Evolutionary conservation across 331 rosid species (phyloP), one percentile per base, ranked within the genome.

Genomic region (Dryas integrifolia): DNA sequence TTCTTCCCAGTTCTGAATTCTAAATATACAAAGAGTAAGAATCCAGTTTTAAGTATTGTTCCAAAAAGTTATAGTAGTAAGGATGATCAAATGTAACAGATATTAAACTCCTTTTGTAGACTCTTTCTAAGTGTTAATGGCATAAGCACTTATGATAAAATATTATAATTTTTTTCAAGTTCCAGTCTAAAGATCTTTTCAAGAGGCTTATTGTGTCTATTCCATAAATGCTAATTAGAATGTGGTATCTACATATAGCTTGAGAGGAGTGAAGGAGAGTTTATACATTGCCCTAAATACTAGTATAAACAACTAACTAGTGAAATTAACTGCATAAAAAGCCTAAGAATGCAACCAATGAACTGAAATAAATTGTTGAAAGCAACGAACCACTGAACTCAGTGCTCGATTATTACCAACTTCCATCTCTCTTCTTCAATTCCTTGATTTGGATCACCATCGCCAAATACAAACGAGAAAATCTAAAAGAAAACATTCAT

Each of bases 371-470:
- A 67, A 67, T 50, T 80, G 51, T 72, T 78, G 67, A 87, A 80
- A 80, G 91, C 93, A 89, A 94, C 92, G 81, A 91, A 89, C 96
- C 91, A 89, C 95, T 82, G 80, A 89, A 86, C 81, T 86, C 83
- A 89, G 92, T 85, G 88, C 96, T 81, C 89, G 79, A 88, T 81
- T 86, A 95, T 89, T 95, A 95, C 98, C 98, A 95, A 95, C 97
- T 91, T 95, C 98, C 98, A 95, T 87, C 98, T 91, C 90, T 95
- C 97, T 88, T 95, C 98, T 91, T 95, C 98, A 46, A 91, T 91
- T 91, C 96, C 98, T 95, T 91, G 96, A 92, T 95, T 95, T 60
- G 98, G 98, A 88, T 95, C 97, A 64, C 98, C 98, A 51, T 95
- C 98, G 72, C 98, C 98, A 79, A 95, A 95, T 48, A 95, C 98